Base-by-base conservation (phyloP, 1,284 basidiomycete species). In the Rhodotorula sp. region DNA sequence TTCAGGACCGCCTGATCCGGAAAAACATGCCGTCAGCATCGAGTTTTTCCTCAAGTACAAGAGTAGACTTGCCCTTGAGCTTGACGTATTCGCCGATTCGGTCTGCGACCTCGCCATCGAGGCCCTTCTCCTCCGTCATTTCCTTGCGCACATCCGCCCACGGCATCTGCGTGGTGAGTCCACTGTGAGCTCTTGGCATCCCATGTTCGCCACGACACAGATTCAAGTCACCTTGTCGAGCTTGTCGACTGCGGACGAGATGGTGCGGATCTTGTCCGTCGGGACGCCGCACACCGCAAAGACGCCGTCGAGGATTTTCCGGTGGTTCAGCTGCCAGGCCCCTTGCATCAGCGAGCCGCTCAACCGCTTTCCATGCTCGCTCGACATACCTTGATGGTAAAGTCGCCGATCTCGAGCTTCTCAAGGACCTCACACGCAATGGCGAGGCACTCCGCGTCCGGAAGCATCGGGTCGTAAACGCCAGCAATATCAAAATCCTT, bases 401-500 rank as follows among this genome's bases (percentile, higher is more conserved):
- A 99, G 55, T 93, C 92, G 60, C 92, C 93, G 52, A 99, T 89
- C 68, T 95, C 91, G 26, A 99, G 85, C 54, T 86, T 87, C 1
- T 88, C 86, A 63, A 98, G 84, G 31, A 95, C 87, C 48, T 93
- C 92, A 78, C 89, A 91, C 1, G 94, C 79, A 73, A 98, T 83
- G 76, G 89, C 89, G 68, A 99, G 86, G 49, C 97, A 84, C 81
- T 99, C 97, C 2, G 93, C 91, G 80, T 99, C 97, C 21, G 95
- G 93, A 66, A 99, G 90, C 95, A 99, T 99, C 6, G 92, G 83
- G 81, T 99, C 95, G 87, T 91, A 95, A 12, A 82, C 80, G 34
- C 95, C 95, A n/a, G 92, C 88, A 74, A 99, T 95, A 82, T 99
- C 97, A 79, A 98, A 92, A 82, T 99, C 95, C 93, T 88, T 74